Base-by-base conservation (phyloP, 2,329 filamentous ascomycete species). In the Pseudogymnoascus sp. region DNA sequence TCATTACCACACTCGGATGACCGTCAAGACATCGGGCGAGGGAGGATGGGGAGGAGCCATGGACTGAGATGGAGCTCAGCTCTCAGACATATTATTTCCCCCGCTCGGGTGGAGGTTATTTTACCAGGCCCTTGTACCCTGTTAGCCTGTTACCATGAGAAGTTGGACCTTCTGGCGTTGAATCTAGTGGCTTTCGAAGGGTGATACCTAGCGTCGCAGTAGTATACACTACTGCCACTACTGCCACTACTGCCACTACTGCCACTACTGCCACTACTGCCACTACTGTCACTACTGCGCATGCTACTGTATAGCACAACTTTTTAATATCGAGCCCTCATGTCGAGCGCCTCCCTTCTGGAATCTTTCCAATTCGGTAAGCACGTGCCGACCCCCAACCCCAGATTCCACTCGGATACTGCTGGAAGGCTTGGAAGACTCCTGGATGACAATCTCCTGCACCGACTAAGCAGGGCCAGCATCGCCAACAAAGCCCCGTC, bases 311-410 rank as follows among this genome's bases (percentile, higher is more conserved):
- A 53, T n/a, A 53, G 47, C 47, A 53, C 47, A 31, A 53, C 47
- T 53, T 53, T 42, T 53, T 53, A 53, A 53, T 53, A 53, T 53
- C 47, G 25, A 31, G 25, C 6, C 47, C 25, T 53, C 47, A 53
- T 31, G n/a, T 53, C 47, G 14, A 53, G 47, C 47, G 47, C 47
- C 47, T 53, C n/a, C 25, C 47, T 53, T 53, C 47, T 53, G 47
- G 47, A 53, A 53, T 53, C 47, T 53, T 53, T 53, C 47, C 47
- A 53, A 53, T 53, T 53, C 25, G 47, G 47, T 53, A 53, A 53
- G 47, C 47, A 53, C 25, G 47, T 53, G 47, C 47, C 47, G 47
- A 53, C 47, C 25, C 25, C 47, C 25, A 53, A 53, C 47, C 47
- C 47, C 47, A 53, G 47, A 53, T 53, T 53, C 25, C 47, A 53